A percentile compares a stretch with the other conserved stretches of the same genome.
These are phyloP conservation scores for Eucalyptus marginata DNA, from an alignment of 345 rosid species.

Conservation along the genomic window DNA sequence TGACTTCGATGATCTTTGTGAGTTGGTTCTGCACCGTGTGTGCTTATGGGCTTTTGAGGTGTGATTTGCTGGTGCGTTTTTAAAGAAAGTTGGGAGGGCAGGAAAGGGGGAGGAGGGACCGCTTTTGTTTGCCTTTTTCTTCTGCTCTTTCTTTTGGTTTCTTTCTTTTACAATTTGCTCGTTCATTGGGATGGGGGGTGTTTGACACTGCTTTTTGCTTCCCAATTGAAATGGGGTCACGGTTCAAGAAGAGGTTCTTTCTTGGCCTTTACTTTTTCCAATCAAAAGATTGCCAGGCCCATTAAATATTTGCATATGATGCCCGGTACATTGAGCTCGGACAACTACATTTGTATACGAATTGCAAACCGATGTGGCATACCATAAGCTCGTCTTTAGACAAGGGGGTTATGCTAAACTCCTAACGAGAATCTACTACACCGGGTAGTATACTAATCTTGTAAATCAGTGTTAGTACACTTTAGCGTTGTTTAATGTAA, in stretches of 20 bases:
- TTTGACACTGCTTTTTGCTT: conserved; percentile 4
- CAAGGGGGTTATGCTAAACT: not conserved
- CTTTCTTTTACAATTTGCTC: not conserved
- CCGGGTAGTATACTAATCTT: not conserved
- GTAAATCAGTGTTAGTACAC: not conserved
- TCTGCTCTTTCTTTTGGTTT: conserved; percentile 7
- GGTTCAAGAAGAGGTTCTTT: not conserved
- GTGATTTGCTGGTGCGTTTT: not conserved
- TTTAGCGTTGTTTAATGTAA: not conserved
- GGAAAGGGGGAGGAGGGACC: not conserved
- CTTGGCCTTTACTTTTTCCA: conserved; percentile 12
- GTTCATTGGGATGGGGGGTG: not conserved
- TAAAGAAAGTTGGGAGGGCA: not conserved
- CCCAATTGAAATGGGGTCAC: conserved; percentile 32
- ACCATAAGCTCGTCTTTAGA: not conserved
- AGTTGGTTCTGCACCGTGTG: not conserved
- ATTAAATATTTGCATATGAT: not conserved
- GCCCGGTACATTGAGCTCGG: not conserved
- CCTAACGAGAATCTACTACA: not conserved
- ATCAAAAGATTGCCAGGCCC: not conserved
- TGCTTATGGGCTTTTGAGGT: not conserved
- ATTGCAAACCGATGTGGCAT: not conserved
- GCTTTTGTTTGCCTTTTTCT: not conserved
- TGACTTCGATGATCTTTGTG: conserved; percentile 4
- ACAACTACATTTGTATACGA: not conserved